phyloP scores from a whole-genome alignment of 2,329 filamentous ascomycete species.

The Penicillium oxalicum region DNA sequence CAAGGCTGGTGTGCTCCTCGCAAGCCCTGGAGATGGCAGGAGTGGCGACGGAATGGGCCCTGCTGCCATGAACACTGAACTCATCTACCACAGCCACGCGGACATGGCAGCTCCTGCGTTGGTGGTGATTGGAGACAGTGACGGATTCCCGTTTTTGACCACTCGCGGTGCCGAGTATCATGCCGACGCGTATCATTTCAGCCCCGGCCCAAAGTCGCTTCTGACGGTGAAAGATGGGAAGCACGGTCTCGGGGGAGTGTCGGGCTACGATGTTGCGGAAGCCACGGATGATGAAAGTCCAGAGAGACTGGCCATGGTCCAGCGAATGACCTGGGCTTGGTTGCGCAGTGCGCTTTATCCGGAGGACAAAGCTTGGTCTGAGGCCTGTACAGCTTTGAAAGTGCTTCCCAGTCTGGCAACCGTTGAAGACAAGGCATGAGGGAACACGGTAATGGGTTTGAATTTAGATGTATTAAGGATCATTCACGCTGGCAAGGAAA shows the following conservation, averaged over 20 bases:
- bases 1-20: constrained; percentile 35
- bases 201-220: constrained; percentile 32
- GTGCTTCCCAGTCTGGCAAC: background rate
- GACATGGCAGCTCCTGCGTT: constrained; percentile 34
- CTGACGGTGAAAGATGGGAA: constrained; percentile 31
- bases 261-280: constrained; percentile 55
- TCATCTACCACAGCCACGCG: constrained; percentile 31
- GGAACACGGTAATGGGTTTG: background rate
- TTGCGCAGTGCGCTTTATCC: constrained; percentile 32
- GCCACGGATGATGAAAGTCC: constrained; percentile 97
- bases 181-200: constrained; percentile 31
- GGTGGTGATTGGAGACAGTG: constrained; percentile 37
- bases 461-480: background rate
- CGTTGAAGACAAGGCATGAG: background rate
- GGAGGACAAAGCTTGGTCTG: constrained; percentile 19
- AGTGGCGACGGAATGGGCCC: constrained; percentile 26
- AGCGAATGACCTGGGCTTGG: constrained; percentile 38
- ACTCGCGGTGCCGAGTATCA: constrained; percentile 37
- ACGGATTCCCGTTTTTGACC: constrained; percentile 30
- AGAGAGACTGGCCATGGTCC: constrained; percentile 48
- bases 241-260: constrained; percentile 38
- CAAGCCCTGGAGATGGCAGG: constrained; percentile 24
- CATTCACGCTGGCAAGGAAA: too few relatives aligned
- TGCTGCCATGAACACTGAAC: constrained; percentile 19
- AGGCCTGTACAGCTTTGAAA: background rate